phyloP scores from a whole-genome alignment of 139 green algal species.

The Parachlorella kessleri region DNA sequence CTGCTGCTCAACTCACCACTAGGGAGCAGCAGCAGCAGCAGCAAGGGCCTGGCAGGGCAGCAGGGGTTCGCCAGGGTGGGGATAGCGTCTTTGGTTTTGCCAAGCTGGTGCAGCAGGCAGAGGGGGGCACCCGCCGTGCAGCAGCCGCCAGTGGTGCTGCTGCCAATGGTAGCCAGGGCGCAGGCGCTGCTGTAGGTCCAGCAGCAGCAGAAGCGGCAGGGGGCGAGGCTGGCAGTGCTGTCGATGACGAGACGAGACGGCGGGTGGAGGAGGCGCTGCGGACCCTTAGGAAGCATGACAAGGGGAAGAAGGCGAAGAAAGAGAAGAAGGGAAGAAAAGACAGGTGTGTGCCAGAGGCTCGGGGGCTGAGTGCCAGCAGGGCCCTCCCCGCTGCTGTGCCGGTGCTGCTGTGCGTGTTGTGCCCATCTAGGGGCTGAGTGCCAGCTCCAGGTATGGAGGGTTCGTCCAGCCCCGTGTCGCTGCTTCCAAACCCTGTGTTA shows the following conservation, averaged over 20 bases:
- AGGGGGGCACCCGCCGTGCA: neutral
- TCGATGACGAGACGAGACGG: conserved; percentile 7
- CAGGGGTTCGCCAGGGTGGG: no score
- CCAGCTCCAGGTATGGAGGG: neutral
- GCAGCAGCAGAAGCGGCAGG: neutral
- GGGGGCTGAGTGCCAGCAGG: no score
- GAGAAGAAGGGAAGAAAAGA: conserved; percentile 9
- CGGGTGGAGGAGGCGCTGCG: conserved; percentile 34
- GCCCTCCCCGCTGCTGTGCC: no score
- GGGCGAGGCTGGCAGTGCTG: neutral
- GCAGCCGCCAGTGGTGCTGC: neutral
- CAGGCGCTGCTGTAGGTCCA: neutral
- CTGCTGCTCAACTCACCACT: no score
- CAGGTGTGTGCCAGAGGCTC: conserved; percentile 22
- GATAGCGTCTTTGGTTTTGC: conserved; percentile 20
- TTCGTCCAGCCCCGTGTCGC: no score
- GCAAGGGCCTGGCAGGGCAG: no score
- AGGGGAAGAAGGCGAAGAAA: conserved; percentile 36
- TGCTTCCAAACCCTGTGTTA: no score
- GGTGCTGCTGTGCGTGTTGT: neutral
- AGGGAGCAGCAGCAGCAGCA: no score
- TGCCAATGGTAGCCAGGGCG: neutral
- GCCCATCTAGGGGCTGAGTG: neutral
- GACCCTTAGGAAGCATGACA: conserved; percentile 17
- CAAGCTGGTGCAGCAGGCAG: conserved; percentile 20